Evolutionary conservation across 371 early-diverging fungal genomes (phyloP), one percentile per base, ranked within the genome.

Genomic region (Globomyces sp.): DNA sequence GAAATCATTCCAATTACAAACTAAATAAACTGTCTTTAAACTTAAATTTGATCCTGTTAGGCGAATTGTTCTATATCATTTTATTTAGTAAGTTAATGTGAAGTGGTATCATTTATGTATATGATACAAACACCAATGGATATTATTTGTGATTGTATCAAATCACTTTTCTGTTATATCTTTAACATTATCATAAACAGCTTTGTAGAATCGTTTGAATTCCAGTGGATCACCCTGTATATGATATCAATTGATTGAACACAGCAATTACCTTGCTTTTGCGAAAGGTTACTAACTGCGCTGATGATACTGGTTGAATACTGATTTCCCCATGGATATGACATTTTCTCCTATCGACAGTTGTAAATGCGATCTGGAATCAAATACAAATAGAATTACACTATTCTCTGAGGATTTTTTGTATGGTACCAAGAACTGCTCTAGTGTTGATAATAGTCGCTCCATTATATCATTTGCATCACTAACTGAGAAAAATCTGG

Each of bases 341-440:
- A 63, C 86, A 85, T 64, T 82, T 77, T 34, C 86, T 70, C 51
- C 71, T 77, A 68, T 88, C 88, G 3, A 85, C 85, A 0, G 86
- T 85, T 34, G 70, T 71, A 55, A 87, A 85, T 6, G 64, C 50
- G 13, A 86, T 80, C 73, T 74, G 78, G 74, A 42, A 75, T 66
- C 2, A 71, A 68, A 53, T 73, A 24, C 24, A 24, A 24, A 24
- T 24, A 24, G 24, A 24, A 24, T 24, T 24, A 24, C 24, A 24
- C 24, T 24, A 24, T 24, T 24, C 24, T 24, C 24, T 24, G 24
- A 24, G 36, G 77, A 70, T 4, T 75, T 73, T 42, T 81, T 82
- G 64, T 77, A 77, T 1, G 78, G 80, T 0, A 86, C 84, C 9
- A 87, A 58, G 40, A 83, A 78, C 40, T 57, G 48, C 41, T 80